Percentiles rank a stretch among this genome's conserved stretches.
Conservation (phyloP, 768 basidiomycete genomes). For the Russula ochroleuca region DNA sequence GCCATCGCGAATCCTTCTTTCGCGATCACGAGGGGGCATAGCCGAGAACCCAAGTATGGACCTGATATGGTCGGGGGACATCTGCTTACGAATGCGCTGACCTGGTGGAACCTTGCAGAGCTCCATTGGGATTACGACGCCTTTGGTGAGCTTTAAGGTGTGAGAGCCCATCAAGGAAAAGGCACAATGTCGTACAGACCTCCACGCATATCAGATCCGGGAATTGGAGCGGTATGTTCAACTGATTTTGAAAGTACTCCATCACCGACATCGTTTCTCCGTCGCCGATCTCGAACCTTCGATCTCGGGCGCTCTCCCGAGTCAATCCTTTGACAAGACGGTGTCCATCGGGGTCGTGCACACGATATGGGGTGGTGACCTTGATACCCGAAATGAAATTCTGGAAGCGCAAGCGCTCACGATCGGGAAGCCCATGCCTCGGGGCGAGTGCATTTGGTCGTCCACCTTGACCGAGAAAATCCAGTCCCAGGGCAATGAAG, state of each 20-base stretch:
- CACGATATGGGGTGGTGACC: conserved; percentile 39
- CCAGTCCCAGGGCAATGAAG: conserved; percentile 54
- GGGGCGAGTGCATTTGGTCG: conserved; percentile 40
- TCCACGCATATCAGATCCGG: conserved; percentile 69
- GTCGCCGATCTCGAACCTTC: conserved; percentile 53
- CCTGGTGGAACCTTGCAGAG: conserved; percentile 57
- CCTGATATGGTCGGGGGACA: conserved; percentile 59
- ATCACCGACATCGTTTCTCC: conserved; percentile 54
- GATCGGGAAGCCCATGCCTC: conserved; percentile 41
- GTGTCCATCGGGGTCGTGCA: conserved; percentile 29
- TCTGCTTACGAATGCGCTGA: conserved; percentile 66
- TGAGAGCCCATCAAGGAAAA: not conserved
- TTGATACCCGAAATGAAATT: conserved; percentile 54
- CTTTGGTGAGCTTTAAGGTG: conserved; percentile 47
- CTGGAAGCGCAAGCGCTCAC: conserved; percentile 48
- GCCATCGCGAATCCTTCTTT: conserved; percentile 50
- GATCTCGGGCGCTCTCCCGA: conserved; percentile 45
- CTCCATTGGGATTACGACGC: conserved; percentile 64
- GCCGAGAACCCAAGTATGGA: conserved; percentile 63
- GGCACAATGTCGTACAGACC: conserved; percentile 38
- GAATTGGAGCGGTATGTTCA: conserved; percentile 51
- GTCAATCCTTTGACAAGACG: conserved; percentile 62
- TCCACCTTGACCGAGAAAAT: conserved; percentile 41
- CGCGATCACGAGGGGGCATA: conserved; percentile 52
- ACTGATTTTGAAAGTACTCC: conserved; percentile 51